Base-by-base conservation (phyloP, 1,284 basidiomycete genomes). In the Pholiota adiposa region DNA sequence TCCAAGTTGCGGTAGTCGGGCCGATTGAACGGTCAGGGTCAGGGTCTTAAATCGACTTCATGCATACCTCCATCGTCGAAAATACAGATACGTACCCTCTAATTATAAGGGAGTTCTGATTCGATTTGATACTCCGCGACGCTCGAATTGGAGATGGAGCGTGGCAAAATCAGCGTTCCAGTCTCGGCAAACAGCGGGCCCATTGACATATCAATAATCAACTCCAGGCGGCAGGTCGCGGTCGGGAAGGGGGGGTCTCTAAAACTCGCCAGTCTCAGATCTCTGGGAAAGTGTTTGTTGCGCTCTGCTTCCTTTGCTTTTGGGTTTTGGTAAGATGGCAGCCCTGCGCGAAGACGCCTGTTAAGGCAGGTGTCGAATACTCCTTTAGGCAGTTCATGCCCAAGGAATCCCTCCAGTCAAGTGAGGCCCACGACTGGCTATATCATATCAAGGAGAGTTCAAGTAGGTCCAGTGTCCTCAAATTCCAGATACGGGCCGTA, bases 231-330 rank as follows among this genome's bases (percentile, higher is more conserved):
- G 12, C 27, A 25, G 18, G 25, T 48, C 21, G 21, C 46, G n/a
- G n/a, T n/a, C n/a, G n/a, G n/a, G n/a, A n/a, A 27, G 14, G 51
- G 51, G 51, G 51, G 51, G 51, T 53, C 51, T 53, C 11, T 40
- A 25, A n/a, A 19, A 27, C 25, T 38, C 31, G 36, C 11, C 38
- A 27, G 21, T 40, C 38, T 53, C 36, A 29, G 51, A 40, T 40
- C 38, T 53, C 18, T 53, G 51, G 34, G 34, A 40, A 19, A n/a
- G 9, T 2, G 19, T 16, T 33, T n/a, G 49, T 51, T 36, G 27
- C n/a, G 49, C 18, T 44, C 44, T 23, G 29, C 34, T 23, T 38
- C 23, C n/a, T 19, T 38, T 38, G 11, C 16, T 31, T 48, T 14
- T 38, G 33, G 14, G 33, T 38, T 33, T 25, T 51, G 50, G n/a